These are phyloP conservation scores for Linnemannia hyalina DNA, from an alignment of 192 early-diverging fungal species.

Conservation along the genomic window DNA sequence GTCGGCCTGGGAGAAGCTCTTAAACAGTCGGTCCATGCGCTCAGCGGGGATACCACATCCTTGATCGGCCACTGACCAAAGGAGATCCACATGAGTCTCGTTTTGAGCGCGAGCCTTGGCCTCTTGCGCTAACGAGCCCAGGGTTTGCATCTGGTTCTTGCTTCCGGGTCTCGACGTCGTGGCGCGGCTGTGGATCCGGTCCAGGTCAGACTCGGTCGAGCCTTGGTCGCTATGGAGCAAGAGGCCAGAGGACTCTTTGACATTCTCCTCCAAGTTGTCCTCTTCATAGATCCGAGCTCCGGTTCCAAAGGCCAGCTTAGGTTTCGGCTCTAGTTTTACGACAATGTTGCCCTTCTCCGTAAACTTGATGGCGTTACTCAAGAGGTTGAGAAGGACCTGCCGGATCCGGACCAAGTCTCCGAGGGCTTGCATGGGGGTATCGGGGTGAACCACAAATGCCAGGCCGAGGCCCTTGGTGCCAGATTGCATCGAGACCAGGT, in stretches of 20 bases:
- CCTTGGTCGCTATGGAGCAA: constrained; percentile 20
- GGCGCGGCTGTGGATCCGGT: neutral
- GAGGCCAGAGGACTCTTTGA: constrained; percentile 21
- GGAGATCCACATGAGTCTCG: constrained; percentile 30
- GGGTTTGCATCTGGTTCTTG: neutral
- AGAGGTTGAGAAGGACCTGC: constrained; percentile 66
- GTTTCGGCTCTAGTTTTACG: constrained; percentile 51
- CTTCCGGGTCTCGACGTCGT: neutral
- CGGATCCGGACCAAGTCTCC: constrained; percentile 68
- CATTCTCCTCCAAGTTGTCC: constrained; percentile 22
- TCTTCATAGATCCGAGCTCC: constrained; percentile 39
- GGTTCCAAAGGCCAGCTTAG: constrained; percentile 11
- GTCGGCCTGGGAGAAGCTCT: constrained; percentile 62
- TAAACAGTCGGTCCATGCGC: constrained; percentile 55
- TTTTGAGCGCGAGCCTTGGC: neutral
- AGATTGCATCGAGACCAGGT: constrained; percentile 55
- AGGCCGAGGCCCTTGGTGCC: constrained; percentile 37
- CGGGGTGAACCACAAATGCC: constrained; percentile 53
- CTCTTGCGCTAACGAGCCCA: neutral
- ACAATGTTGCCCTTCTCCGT: constrained; percentile 60
- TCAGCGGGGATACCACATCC: constrained; percentile 56
- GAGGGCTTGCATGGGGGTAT: constrained; percentile 56
- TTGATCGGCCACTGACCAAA: constrained; percentile 56
- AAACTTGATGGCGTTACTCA: constrained; percentile 72
- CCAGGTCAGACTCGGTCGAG: constrained; percentile 5